Base-by-base conservation (phyloP, 192 early-diverging fungal genomes). In the Umbelopsis vinacea region DNA sequence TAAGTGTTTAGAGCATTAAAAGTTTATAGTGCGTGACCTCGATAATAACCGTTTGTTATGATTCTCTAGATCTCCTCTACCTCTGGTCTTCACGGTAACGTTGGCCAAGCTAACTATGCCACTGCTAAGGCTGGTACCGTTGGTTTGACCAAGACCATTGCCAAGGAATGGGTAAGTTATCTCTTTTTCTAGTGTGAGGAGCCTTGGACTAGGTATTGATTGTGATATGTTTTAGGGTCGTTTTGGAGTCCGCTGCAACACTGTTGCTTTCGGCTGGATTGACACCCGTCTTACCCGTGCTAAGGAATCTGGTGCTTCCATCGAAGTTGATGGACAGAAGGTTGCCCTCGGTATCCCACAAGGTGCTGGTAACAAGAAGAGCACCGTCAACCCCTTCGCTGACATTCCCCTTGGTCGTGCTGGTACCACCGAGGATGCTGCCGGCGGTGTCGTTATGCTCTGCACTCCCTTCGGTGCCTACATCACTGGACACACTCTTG, bases 41-140 rank as follows among this genome's bases (percentile, higher is more conserved):
- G 57, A 35, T 3, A 17, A 19, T 7, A 8, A 35, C 55, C 23
- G 15, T 7, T 10, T 12, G 11, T 19, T 26, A 9, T 33, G 35
- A 67, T 14, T 35, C 50, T 6, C 23, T 71, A 79, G 76, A 74
- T 86, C 52, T 86, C 85, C n/a, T 86, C 85, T 24, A 84, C 83
- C 22, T 86, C 83, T 52, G 97, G 97, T 52, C 84, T 98, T 47
- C 95, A 96, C 82, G 97, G 97, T 74, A 93, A 93, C 79, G 80
- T 93, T 66, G 92, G 92, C 21, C 97, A 98, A 84, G 93, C 94
- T 71, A 98, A 98, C 87, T 98, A 98, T 85, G 85, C 90, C 21
- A 88, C 96, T 29, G 95, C 95, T 68, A 98, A 98, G 88, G 94
- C 95, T 53, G 96, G 93, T 72, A 85, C 94, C 72, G 87, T 95